Conservation (phyloP, 495 filamentous ascomycete species). For the Schizothecium vesticola region DNA sequence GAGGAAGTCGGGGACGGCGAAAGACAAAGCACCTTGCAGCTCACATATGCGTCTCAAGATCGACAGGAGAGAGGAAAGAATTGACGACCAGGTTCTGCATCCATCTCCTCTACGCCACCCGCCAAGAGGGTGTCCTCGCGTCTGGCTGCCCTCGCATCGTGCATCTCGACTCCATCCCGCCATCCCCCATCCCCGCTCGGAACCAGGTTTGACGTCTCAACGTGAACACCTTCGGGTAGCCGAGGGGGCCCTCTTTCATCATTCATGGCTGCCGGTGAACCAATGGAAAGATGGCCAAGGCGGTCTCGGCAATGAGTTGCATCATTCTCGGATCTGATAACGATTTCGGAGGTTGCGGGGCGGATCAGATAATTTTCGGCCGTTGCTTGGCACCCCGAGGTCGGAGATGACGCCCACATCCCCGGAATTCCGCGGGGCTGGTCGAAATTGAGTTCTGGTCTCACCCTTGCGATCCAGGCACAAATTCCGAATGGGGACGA, state of each 20-base stretch:
- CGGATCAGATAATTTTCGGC: conserved; percentile 39
- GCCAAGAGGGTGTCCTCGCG: background rate
- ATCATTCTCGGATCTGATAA: conserved; percentile 46
- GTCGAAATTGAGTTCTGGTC: background rate
- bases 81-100: background rate
- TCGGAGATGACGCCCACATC: conserved; percentile 20
- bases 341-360: conserved; percentile 33
- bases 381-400: conserved; percentile 21
- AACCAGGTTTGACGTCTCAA: background rate
- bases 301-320: conserved; percentile 13
- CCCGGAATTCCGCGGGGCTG: background rate
- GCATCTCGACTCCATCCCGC: background rate
- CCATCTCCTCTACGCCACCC: background rate
- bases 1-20: background rate
- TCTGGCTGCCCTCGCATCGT: background rate
- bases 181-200: background rate
- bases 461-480: background rate
- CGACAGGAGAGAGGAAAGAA: background rate
- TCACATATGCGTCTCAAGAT: background rate
- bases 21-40: background rate
- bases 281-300: conserved; percentile 16
- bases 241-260: background rate
- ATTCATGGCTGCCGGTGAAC: background rate
- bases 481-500: background rate
- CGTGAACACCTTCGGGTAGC: background rate